Conservation (phyloP, 495 filamentous ascomycete species). For the Neurospora sp. region DNA sequence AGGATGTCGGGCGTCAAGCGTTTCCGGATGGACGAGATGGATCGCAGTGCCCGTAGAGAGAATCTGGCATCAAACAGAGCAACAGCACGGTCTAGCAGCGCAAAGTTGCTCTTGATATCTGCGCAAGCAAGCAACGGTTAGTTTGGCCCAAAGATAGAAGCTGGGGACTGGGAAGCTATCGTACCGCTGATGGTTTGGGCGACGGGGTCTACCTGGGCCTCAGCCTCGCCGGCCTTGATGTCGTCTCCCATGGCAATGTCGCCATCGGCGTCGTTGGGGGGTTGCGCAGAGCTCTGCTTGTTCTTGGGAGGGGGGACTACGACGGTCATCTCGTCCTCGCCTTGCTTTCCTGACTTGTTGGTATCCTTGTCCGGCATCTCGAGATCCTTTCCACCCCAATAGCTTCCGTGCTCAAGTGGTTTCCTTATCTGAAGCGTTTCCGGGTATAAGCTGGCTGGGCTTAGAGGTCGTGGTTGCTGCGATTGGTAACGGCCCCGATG, state of each 20-base stretch:
- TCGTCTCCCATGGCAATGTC: constrained; percentile 65
- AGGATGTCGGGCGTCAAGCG: constrained; percentile 73
- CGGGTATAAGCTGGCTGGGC: constrained; percentile 31
- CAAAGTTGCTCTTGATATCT: constrained; percentile 94
- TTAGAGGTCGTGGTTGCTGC: background rate
- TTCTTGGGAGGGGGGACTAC: constrained; percentile 73
- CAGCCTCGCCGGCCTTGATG: constrained; percentile 45
- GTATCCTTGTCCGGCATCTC: constrained; percentile 68
- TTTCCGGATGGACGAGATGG: constrained; percentile 92
- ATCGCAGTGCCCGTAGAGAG: constrained; percentile 83
- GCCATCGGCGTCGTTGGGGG: constrained; percentile 52
- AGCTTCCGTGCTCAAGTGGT: constrained; percentile 62
- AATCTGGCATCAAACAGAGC: constrained; percentile 90
- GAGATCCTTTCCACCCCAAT: constrained; percentile 67
- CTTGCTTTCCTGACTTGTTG: constrained; percentile 59
- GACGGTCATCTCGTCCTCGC: constrained; percentile 75
- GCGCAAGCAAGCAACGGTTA: background rate
- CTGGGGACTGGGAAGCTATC: constrained; percentile 3
- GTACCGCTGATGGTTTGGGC: constrained; percentile 43
- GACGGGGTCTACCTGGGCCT: constrained; percentile 59
- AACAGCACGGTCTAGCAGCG: constrained; percentile 83
- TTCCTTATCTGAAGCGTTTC: constrained; percentile 64
- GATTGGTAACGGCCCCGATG: constrained; percentile 4
- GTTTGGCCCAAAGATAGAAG: constrained; percentile 5
- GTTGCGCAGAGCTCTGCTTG: constrained; percentile 50